phyloP scores from a whole-genome alignment of 495 filamentous ascomycete genomes.

The Penicillium chermesinum region DNA sequence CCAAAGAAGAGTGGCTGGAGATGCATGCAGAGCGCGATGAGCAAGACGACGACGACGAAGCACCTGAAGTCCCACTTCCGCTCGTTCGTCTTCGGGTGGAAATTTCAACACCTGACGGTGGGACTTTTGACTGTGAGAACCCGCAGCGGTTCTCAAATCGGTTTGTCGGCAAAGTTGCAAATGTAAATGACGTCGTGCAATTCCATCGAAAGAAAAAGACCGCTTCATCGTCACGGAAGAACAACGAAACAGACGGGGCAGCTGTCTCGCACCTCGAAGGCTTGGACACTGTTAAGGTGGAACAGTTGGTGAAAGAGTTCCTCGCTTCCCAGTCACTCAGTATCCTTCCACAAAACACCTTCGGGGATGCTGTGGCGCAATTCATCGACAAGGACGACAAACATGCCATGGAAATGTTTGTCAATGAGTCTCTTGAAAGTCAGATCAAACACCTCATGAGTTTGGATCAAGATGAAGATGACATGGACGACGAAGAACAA shows the following conservation, averaged over 20 bases:
- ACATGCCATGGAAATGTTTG: constrained; percentile 84
- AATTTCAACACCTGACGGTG: constrained; percentile 79
- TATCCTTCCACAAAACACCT: constrained; percentile 83
- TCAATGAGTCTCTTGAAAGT: constrained; percentile 68
- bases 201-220: constrained; percentile 81
- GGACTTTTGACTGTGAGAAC: constrained; percentile 86
- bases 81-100: constrained; percentile 88
- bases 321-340: constrained; percentile 78
- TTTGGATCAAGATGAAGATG: constrained; percentile 61
- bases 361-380: constrained; percentile 87
- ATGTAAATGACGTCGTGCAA: constrained; percentile 87
- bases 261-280: constrained; percentile 53
- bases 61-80: constrained; percentile 60
- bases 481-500: constrained; percentile 52
- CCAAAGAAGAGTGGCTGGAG: constrained; percentile 71
- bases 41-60: constrained; percentile 47
- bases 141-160: constrained; percentile 95
- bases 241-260: constrained; percentile 51
- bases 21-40: constrained; percentile 52
- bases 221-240: constrained; percentile 30
- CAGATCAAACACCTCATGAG: constrained; percentile 70
- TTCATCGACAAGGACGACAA: constrained; percentile 97
- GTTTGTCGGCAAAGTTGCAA: constrained; percentile 85
- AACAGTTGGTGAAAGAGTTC: constrained; percentile 79
- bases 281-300: constrained; percentile 77